A percentile compares a stretch with the other conserved stretches of the same genome.
These are phyloP conservation scores for Boletus reticulatus DNA, from an alignment of 768 basidiomycete species.

Conservation along the genomic window DNA sequence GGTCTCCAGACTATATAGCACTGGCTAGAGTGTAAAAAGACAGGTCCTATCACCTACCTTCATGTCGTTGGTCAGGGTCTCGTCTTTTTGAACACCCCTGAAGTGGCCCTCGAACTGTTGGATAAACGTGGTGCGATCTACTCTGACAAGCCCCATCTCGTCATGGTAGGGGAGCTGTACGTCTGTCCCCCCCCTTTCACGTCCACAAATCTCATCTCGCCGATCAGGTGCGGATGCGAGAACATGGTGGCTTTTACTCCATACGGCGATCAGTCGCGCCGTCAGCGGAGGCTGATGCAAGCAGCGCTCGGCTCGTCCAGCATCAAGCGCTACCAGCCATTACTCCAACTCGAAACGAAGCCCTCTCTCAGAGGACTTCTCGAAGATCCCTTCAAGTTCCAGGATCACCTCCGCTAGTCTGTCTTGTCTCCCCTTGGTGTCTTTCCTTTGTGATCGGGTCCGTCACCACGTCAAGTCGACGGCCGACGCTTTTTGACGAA, in stretches of 20 bases:
- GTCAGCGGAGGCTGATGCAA: slow-evolving; percentile 67
- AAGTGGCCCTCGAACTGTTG: slow-evolving; percentile 60
- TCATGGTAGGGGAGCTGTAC: slow-evolving; percentile 72
- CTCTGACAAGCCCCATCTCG: slow-evolving; percentile 67
- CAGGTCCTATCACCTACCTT: slow-evolving; percentile 61
- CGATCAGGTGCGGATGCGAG: slow-evolving; percentile 53
- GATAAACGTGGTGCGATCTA: slow-evolving; percentile 72
- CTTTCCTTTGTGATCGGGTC: not conserved
- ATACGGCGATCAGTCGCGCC: slow-evolving; percentile 60
- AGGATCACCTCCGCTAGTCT: slow-evolving; percentile 36
- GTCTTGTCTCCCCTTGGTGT: not conserved
- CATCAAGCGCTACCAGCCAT: slow-evolving; percentile 56
- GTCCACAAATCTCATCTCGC: slow-evolving; percentile 1
- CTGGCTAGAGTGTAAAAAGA: too few species aligned
- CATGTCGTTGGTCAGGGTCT: slow-evolving; percentile 66
- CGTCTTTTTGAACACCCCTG: slow-evolving; percentile 62
- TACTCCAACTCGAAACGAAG: slow-evolving; percentile 55
- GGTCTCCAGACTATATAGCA: too few species aligned
- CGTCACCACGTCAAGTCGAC: slow-evolving; percentile 40
- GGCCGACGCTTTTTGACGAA: slow-evolving; percentile 42
- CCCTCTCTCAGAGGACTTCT: slow-evolving; percentile 57
- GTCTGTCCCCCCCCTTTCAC: slow-evolving; percentile 23
- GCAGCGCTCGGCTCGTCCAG: slow-evolving; percentile 53
- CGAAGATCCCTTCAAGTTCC: slow-evolving; percentile 35
- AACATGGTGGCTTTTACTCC: slow-evolving; percentile 71